Percentiles rank a stretch among this genome's conserved stretches.
phyloP scores from a whole-genome alignment of 73 alveolate species.

The Breviolum minutum region DNA sequence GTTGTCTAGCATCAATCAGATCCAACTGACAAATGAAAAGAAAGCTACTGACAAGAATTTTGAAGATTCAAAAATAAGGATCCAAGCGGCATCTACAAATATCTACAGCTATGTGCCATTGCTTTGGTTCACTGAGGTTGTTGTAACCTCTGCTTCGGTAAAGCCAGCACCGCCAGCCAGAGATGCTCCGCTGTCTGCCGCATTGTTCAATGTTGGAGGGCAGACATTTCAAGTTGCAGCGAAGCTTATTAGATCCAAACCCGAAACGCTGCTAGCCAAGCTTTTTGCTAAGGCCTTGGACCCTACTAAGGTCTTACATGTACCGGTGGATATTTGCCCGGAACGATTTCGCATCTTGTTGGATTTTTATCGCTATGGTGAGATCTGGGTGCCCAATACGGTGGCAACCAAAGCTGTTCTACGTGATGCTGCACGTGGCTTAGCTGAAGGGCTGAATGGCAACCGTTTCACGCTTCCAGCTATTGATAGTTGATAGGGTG shows the following conservation, averaged over 20 bases:
- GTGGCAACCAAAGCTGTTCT: slow-evolving; percentile 59
- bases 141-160: slow-evolving; percentile 1
- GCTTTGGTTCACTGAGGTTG: not conserved
- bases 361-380: slow-evolving; percentile 88
- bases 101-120: not conserved
- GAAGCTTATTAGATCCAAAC: slow-evolving; percentile 51
- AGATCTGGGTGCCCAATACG: slow-evolving; percentile 58
- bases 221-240: slow-evolving; percentile 64
- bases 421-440: slow-evolving; percentile 81
- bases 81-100: too few species aligned
- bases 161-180: not conserved
- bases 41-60: too few species aligned
- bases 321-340: slow-evolving; percentile 89
- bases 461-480: not conserved
- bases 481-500: not conserved
- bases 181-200: slow-evolving; percentile 13
- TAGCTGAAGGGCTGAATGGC: not conserved
- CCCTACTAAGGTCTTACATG: not conserved
- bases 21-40: too few species aligned
- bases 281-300: slow-evolving; percentile 35
- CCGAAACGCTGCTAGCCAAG: slow-evolving; percentile 65
- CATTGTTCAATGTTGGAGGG: slow-evolving; percentile 83
- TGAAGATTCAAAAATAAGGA: not conserved
- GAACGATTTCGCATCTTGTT: slow-evolving; percentile 64
- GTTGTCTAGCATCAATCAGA: too few species aligned